phyloP scores from a whole-genome alignment of 2,329 filamentous ascomycete species.

The Taxawa tesnikishii region DNA sequence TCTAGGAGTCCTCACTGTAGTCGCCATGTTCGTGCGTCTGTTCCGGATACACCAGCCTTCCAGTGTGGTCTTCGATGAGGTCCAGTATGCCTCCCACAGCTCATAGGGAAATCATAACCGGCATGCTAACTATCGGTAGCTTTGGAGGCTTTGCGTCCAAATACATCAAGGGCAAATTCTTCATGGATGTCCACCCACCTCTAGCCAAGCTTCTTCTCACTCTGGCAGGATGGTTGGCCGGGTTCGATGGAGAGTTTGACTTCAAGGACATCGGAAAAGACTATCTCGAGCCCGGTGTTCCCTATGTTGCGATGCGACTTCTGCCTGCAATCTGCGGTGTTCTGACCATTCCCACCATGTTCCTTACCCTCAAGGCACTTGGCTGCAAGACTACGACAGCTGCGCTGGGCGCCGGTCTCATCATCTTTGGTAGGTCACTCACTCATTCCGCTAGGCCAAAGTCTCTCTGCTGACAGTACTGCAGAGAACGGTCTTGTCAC shows the following conservation, averaged over 20 bases:
- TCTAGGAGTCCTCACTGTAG: constrained; percentile 56
- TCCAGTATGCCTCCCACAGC: constrained; percentile 61
- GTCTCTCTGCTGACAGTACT: constrained; percentile 4
- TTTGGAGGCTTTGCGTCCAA: constrained; percentile 97
- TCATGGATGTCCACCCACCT: constrained; percentile 99
- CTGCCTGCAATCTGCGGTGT: constrained; percentile 85
- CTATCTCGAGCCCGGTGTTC: constrained; percentile 86
- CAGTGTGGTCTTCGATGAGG: constrained; percentile 97
- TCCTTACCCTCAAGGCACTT: constrained; percentile 80
- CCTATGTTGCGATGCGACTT: constrained; percentile 95
- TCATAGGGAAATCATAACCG: constrained; percentile 3
- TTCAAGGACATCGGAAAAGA: constrained; percentile 99
- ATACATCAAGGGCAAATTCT: constrained; percentile 98
- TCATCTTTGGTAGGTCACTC: constrained; percentile 66
- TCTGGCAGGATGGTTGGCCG: constrained; percentile 84
- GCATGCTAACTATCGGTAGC: constrained; percentile 35
- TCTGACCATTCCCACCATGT: constrained; percentile 80
- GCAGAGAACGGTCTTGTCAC: constrained; percentile 90
- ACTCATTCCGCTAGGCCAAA: neutral
- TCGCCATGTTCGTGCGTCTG: constrained; percentile 70
- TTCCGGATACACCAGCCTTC: constrained; percentile 94
- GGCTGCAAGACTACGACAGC: constrained; percentile 83
- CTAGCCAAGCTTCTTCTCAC: constrained; percentile 95
- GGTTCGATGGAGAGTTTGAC: constrained; percentile 91
- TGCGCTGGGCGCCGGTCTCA: constrained; percentile 66